Evolutionary conservation across 2,329 filamentous ascomycete genomes (phyloP), one percentile per base, ranked within the genome.

Genomic region (Verticillium albo-atrum): DNA sequence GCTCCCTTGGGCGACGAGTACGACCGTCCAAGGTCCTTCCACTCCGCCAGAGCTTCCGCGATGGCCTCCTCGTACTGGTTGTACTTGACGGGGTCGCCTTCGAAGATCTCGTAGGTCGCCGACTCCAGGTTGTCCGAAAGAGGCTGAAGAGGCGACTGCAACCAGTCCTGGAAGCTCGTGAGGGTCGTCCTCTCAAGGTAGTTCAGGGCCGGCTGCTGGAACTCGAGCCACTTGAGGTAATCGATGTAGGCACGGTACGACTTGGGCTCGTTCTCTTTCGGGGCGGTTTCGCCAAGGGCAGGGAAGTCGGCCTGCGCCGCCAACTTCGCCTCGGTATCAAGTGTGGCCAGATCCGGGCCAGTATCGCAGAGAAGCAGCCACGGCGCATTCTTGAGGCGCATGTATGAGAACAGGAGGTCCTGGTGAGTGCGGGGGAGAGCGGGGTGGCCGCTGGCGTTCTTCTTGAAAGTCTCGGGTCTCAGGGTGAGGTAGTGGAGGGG

Each of bases 61-160:
- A 96, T 89, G 15, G 95, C 95, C 53, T 83, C 81, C 72, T 98
- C 92, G 71, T 99, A 99, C 82, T 94, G 96, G 64, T 92, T 88
- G 72, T 99, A 99, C 75, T 99, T 99, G 75, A 99, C 90, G 0
- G 95, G 95, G 64, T 99, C 96, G 66, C 96, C 96, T 73, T 99
- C 95, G 68, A 99, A 99, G 2, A 98, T 94, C 71, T 99, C 95
- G 73, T 99, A 99, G 0, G 95, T 99, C 50, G 96, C 90, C 54
- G 92, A 97, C 72, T 99, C 96, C 15, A 99, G 82, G 67, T 99
- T 99, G 73, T 99, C 95, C 0, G 94, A 94, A 15, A 99, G 81
- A 0, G 95, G 95, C 72, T 99, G 96, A 47, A 99, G 80, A 2
- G 95, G 95, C 2, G 93, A 93, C 73, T 99, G 95, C 12, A 99